Percentiles rank a stretch among this genome's conserved stretches.
phyloP scores from a whole-genome alignment of 2,329 filamentous ascomycete species.

The Escovopsis sp. region DNA sequence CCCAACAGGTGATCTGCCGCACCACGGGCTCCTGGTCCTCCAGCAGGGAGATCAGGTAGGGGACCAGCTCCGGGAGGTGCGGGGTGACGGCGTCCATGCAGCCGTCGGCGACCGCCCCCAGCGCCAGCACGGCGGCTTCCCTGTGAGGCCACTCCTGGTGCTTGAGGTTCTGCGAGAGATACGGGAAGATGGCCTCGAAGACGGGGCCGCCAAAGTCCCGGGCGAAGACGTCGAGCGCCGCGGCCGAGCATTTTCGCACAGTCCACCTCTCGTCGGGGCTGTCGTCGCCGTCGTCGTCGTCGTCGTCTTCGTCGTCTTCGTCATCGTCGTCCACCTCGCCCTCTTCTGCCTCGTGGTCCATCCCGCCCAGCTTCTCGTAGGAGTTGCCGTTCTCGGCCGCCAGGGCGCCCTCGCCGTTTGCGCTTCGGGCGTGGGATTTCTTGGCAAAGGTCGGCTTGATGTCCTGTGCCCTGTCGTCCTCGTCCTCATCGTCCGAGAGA shows the following conservation, averaged over 20 bases:
- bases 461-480: constrained; percentile 80
- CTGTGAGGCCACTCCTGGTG: constrained; percentile 83
- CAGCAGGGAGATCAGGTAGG: constrained; percentile 76
- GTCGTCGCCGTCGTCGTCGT: constrained; percentile 58
- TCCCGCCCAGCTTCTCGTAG: constrained; percentile 39
- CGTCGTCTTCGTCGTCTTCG: constrained; percentile 55
- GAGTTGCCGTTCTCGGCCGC: constrained; percentile 41
- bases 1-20: constrained; percentile 96
- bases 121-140: constrained; percentile 84
- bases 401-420: constrained; percentile 34
- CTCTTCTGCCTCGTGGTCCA: constrained; percentile 62
- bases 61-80: constrained; percentile 78
- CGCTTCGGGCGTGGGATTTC: constrained; percentile 41
- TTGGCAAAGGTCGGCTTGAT: constrained; percentile 88
- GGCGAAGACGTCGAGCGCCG: constrained; percentile 85
- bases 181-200: constrained; percentile 84
- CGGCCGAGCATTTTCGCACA: constrained; percentile 89
- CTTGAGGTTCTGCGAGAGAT: constrained; percentile 76
- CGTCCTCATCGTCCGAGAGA: constrained; percentile 77
- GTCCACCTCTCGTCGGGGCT: constrained; percentile 92
- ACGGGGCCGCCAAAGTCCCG: constrained; percentile 78
- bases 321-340: constrained; percentile 72
- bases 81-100: constrained; percentile 83
- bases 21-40: constrained; percentile 81
- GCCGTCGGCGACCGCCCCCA: constrained; percentile 89